Percentiles rank a stretch among this genome's conserved stretches.
Evolutionary conservation across 1,284 basidiomycete species (phyloP).

Genomic region (Taiwanofungus camphoratus): DNA sequence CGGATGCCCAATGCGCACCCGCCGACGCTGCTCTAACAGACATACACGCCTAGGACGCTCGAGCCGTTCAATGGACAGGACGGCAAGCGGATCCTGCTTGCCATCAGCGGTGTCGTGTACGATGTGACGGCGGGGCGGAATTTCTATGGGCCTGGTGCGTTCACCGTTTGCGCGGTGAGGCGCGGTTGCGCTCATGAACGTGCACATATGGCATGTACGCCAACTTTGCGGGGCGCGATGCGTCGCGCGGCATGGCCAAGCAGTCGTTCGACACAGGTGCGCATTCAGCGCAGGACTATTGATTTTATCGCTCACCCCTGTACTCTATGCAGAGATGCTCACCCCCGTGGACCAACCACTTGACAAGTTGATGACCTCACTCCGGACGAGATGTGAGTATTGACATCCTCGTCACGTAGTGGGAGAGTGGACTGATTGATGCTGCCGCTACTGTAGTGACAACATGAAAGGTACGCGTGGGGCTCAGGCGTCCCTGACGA

Average conservation of each 20-base stretch:
- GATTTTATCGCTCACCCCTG: too few relatives aligned
- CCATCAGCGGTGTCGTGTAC: slow-evolving; percentile 85
- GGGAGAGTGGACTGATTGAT: slow-evolving; percentile 1
- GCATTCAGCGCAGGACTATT: too few relatives aligned
- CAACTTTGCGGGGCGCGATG: slow-evolving; percentile 93
- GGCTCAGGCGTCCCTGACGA: too few relatives aligned
- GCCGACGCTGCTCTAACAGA: slow-evolving; percentile 67
- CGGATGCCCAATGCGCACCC: slow-evolving; percentile 81
- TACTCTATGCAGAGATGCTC: slow-evolving; percentile 86
- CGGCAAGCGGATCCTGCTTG: slow-evolving; percentile 72
- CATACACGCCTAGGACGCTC: slow-evolving; percentile 74
- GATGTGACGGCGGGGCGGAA: slow-evolving; percentile 84
- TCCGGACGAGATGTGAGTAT: slow-evolving; percentile 75
- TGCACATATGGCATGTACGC: slow-evolving; percentile 86
- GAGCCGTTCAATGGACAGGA: slow-evolving; percentile 63
- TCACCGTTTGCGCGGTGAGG: background rate
- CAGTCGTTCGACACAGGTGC: slow-evolving; percentile 88
- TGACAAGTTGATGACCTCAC: slow-evolving; percentile 79
- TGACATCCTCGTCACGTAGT: background rate
- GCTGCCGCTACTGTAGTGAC: slow-evolving; percentile 46
- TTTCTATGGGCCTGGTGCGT: slow-evolving; percentile 87
- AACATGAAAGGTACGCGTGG: slow-evolving; percentile 84
- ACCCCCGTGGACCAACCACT: slow-evolving; percentile 82
- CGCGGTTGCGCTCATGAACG: slow-evolving; percentile 2
- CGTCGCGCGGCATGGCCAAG: slow-evolving; percentile 93